These are phyloP conservation scores for Mucor indicus DNA, from an alignment of 371 early-diverging fungal genomes.

Conservation along the genomic window DNA sequence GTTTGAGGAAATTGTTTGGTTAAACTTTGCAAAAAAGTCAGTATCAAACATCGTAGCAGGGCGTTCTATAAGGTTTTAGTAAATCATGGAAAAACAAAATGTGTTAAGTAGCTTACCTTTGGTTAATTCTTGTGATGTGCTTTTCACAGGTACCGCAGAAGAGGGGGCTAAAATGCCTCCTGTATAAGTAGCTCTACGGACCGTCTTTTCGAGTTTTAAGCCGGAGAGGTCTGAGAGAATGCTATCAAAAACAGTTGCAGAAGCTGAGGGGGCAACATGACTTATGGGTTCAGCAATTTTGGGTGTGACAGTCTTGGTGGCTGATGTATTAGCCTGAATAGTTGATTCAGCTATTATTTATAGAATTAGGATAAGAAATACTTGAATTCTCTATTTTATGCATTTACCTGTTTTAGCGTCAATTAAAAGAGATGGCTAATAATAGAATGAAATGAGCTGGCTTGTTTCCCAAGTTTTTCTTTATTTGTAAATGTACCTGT, in stretches of 20 bases:
- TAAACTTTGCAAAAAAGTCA: conserved; percentile 4
- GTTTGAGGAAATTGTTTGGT: not conserved
- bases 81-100: not conserved
- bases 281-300: too few species aligned
- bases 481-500: too few species aligned
- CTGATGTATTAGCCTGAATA: too few species aligned
- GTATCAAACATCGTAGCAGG: too few species aligned
- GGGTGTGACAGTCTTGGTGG: conserved; percentile 8
- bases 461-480: too few species aligned
- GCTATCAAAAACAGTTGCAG: conserved; percentile 5
- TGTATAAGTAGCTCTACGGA: conserved; percentile 25
- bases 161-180: conserved; percentile 33
- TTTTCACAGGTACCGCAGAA: not conserved
- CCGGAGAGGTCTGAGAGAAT: conserved; percentile 32
- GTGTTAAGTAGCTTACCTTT: not conserved
- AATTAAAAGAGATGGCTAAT: too few species aligned
- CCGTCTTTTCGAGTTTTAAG: conserved; percentile 13
- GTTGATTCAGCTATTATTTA: too few species aligned
- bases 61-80: not conserved
- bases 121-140: not conserved
- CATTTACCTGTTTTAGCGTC: too few species aligned
- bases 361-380: too few species aligned
- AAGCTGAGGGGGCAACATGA: not conserved
- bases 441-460: too few species aligned
- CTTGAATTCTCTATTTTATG: too few species aligned